Percentiles rank a stretch among this genome's conserved stretches.
Evolutionary conservation across 2,329 filamentous ascomycete genomes (phyloP).

Genomic region (Fonsecaea pedrosoi): DNA sequence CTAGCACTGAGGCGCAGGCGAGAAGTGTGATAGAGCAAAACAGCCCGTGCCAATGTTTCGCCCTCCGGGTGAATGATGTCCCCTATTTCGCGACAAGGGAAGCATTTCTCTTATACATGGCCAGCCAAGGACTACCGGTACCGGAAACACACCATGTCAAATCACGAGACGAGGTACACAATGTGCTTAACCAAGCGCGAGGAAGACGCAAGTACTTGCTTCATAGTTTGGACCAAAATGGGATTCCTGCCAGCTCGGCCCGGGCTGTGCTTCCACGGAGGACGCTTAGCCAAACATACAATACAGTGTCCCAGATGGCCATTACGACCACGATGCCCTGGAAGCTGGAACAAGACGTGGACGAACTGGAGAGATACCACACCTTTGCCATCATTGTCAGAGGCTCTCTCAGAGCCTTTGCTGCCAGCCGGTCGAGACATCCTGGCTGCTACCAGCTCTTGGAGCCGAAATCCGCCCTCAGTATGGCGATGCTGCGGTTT

Average conservation of each 20-base stretch:
- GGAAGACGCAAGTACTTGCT: conserved; percentile 64
- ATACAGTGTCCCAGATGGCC: conserved; percentile 61
- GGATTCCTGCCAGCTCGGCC: conserved; percentile 59
- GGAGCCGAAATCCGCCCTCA: conserved; percentile 60
- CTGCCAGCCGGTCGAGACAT: conserved; percentile 67
- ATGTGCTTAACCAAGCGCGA: conserved; percentile 56
- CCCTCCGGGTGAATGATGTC: conserved; percentile 20
- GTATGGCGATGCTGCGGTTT: conserved; percentile 67
- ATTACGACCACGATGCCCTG: conserved; percentile 65
- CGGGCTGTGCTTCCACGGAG: conserved; percentile 63
- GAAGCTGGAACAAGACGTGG: conserved; percentile 73
- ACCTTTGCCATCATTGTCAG: conserved; percentile 72
- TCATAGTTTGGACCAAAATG: conserved; percentile 62
- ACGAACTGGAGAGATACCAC: conserved; percentile 67
- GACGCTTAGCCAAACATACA: conserved; percentile 61
- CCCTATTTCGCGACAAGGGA: conserved; percentile 20
- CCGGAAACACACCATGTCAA: conserved; percentile 63
- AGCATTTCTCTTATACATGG: conserved; percentile 27
- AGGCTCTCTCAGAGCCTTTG: conserved; percentile 69
- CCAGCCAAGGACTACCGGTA: conserved; percentile 45
- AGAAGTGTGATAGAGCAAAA: conserved; percentile 66
- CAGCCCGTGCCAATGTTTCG: conserved; percentile 60
- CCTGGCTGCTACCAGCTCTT: conserved; percentile 69
- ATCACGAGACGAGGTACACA: conserved; percentile 60
- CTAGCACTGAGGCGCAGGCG: conserved; percentile 69